phyloP scores from a whole-genome alignment of 495 filamentous ascomycete genomes.

The Penicillium steckii region DNA sequence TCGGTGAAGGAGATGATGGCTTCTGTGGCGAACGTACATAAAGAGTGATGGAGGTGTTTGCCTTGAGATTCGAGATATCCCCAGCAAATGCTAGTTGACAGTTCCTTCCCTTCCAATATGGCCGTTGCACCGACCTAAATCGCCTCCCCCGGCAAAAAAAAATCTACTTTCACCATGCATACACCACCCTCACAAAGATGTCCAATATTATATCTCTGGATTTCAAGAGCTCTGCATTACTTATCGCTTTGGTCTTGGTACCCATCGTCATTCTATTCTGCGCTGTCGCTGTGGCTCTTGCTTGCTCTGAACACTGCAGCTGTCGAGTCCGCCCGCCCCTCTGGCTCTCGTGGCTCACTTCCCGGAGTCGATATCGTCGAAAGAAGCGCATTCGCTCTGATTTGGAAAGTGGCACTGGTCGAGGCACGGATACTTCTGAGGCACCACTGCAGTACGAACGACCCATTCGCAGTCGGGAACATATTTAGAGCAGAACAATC shows the following conservation, averaged over 20 bases:
- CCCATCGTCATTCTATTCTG: conserved; percentile 49
- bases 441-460: conserved; percentile 12
- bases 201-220: conserved; percentile 29
- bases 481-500: conserved; percentile 13
- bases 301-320: conserved; percentile 41
- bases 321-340: conserved; percentile 11
- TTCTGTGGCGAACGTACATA: conserved; percentile 45
- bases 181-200: conserved; percentile 21
- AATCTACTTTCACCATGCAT: conserved; percentile 5
- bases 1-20: conserved; percentile 60
- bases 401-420: conserved; percentile 14
- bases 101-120: conserved; percentile 2
- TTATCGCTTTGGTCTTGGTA: conserved; percentile 54
- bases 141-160: not conserved
- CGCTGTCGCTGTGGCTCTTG: conserved; percentile 45
- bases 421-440: conserved; percentile 21
- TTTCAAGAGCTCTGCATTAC: conserved; percentile 37
- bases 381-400: conserved; percentile 22
- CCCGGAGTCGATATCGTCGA: conserved; percentile 4
- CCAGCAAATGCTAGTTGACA: conserved; percentile 9
- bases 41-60: conserved; percentile 20
- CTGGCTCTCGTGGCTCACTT: conserved; percentile 11
- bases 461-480: conserved; percentile 18
- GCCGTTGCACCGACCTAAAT: not conserved
- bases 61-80: conserved; percentile 26